Evolutionary conservation across 2,329 filamentous ascomycete species (phyloP).

Genomic region (Chrysoporthe cubensis): DNA sequence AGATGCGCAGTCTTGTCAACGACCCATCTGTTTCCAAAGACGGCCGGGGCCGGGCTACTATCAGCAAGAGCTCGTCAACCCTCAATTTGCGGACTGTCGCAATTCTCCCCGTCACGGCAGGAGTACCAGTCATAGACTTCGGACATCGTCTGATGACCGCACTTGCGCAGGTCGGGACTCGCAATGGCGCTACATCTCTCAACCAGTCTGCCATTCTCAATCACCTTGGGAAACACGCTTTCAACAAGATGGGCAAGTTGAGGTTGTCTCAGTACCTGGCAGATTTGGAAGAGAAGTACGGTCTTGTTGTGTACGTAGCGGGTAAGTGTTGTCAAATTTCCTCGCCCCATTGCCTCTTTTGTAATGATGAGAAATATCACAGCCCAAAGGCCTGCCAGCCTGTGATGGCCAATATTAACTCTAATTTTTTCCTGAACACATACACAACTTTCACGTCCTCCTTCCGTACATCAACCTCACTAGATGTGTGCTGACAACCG

Average conservation of each 20-base stretch:
- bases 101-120: slow-evolving; percentile 85
- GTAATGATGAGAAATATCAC: slow-evolving; percentile 56
- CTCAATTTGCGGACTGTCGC: slow-evolving; percentile 92
- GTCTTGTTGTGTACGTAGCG: slow-evolving; percentile 91
- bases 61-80: slow-evolving; percentile 77
- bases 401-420: slow-evolving; percentile 62
- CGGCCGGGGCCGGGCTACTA: slow-evolving; percentile 58
- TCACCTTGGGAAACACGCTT: slow-evolving; percentile 92
- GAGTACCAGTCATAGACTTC: slow-evolving; percentile 94
- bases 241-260: slow-evolving; percentile 95
- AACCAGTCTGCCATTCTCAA: slow-evolving; percentile 94
- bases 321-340: slow-evolving; percentile 50
- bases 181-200: slow-evolving; percentile 87
- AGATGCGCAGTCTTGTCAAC: slow-evolving; percentile 89
- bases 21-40: slow-evolving; percentile 74
- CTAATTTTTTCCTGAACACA: slow-evolving; percentile 70
- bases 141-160: slow-evolving; percentile 87
- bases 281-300: slow-evolving; percentile 95
- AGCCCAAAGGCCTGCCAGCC: slow-evolving; percentile 54
- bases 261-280: slow-evolving; percentile 95
- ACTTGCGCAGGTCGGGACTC: slow-evolving; percentile 83
- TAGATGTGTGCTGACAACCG: slow-evolving; percentile 14
- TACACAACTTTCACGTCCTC: slow-evolving; percentile 21
- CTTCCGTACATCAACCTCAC: slow-evolving; percentile 12
- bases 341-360: slow-evolving; percentile 1